phyloP scores from a whole-genome alignment of 1,284 basidiomycete genomes.

The Leccinum fuscescens region DNA sequence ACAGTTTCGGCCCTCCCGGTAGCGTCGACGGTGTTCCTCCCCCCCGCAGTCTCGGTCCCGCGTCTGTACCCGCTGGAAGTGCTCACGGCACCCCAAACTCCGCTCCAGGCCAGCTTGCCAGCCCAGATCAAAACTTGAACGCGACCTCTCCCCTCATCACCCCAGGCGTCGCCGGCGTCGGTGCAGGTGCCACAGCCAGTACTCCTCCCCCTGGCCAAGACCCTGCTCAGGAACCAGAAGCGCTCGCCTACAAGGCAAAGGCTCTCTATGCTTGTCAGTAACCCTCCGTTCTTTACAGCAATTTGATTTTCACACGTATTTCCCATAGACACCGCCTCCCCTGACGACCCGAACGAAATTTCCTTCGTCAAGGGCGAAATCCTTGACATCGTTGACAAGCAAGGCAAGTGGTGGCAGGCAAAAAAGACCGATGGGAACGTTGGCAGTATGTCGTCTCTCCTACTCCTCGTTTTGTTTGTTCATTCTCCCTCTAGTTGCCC shows the following conservation, averaged over 20 bases:
- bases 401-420: slow-evolving; percentile 96
- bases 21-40: slow-evolving; percentile 47
- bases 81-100: slow-evolving; percentile 41
- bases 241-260: slow-evolving; percentile 72
- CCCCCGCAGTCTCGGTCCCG: slow-evolving; percentile 41
- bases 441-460: slow-evolving; percentile 63
- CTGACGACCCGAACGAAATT: slow-evolving; percentile 96
- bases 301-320: slow-evolving; percentile 14
- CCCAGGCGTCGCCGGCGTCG: slow-evolving; percentile 51
- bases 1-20: slow-evolving; percentile 53
- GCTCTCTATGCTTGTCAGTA: slow-evolving; percentile 85
- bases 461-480: slow-evolving; percentile 9
- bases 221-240: slow-evolving; percentile 35
- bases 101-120: slow-evolving; percentile 45
- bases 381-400: slow-evolving; percentile 91
- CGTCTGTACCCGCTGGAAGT: slow-evolving; percentile 37
- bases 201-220: slow-evolving; percentile 26
- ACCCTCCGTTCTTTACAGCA: slow-evolving; percentile 9
- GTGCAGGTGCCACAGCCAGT: slow-evolving; percentile 40
- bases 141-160: slow-evolving; percentile 65
- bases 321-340: slow-evolving; percentile 76
- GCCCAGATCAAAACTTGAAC: slow-evolving; percentile 44
- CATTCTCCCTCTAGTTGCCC: slow-evolving; percentile 55
- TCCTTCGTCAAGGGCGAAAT: slow-evolving; percentile 93
- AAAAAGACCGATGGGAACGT: slow-evolving; percentile 78